A percentile compares a stretch with the other conserved stretches of the same genome.
Evolutionary conservation across 2,329 filamentous ascomycete genomes (phyloP).

Genomic region (Penicillium olsonii): DNA sequence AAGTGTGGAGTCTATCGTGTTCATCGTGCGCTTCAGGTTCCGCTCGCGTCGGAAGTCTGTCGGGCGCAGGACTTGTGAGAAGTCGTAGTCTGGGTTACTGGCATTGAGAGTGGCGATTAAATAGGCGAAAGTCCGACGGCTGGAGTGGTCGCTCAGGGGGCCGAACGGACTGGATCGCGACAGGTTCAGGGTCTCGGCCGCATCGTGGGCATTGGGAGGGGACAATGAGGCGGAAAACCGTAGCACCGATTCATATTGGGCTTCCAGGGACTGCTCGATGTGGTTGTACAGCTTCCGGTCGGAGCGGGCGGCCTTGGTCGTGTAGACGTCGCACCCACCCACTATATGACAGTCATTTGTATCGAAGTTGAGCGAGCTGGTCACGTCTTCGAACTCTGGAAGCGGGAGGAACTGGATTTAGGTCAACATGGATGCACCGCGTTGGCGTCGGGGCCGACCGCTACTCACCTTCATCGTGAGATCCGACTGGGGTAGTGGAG

Average conservation of each 20-base stretch:
- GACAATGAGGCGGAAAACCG: conserved; percentile 85
- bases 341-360: conserved; percentile 89
- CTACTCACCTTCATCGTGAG: conserved; percentile 13
- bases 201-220: conserved; percentile 73
- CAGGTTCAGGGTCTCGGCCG: conserved; percentile 68
- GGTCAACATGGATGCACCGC: conserved; percentile 17
- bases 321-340: conserved; percentile 94
- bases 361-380: conserved; percentile 91
- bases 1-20: conserved; percentile 81
- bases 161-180: conserved; percentile 90
- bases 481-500: conserved; percentile 5
- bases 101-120: conserved; percentile 95
- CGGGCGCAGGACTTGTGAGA: conserved; percentile 86
- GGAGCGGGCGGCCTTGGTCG: conserved; percentile 89
- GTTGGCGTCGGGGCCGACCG: background rate
- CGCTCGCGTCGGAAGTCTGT: conserved; percentile 86
- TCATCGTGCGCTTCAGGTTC: conserved; percentile 78
- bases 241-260: conserved; percentile 84
- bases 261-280: conserved; percentile 88
- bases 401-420: conserved; percentile 79
- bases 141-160: conserved; percentile 81
- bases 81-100: conserved; percentile 95
- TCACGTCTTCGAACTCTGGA: conserved; percentile 86
- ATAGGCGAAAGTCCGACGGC: conserved; percentile 90
- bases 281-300: conserved; percentile 98